These are phyloP conservation scores for Venturia carpophila DNA, from an alignment of 2,329 filamentous ascomycete species.

Conservation along the genomic window DNA sequence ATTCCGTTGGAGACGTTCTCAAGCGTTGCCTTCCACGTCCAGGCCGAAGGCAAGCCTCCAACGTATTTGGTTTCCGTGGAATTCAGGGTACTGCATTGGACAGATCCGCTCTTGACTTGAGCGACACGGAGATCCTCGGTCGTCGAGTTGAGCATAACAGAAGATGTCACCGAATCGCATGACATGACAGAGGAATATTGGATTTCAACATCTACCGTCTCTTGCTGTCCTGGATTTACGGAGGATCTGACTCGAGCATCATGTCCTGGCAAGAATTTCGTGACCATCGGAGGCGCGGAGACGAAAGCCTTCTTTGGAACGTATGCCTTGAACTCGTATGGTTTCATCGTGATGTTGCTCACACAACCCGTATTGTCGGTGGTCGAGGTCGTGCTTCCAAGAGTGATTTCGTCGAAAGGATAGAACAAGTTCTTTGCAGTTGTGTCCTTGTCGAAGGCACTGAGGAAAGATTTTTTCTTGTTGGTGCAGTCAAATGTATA, in stretches of 20 bases:
- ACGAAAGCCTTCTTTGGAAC: slow-evolving; percentile 47
- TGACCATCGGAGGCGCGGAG: slow-evolving; percentile 50
- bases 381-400: slow-evolving; percentile 38
- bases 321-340: slow-evolving; percentile 54
- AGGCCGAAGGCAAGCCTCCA: slow-evolving; percentile 48
- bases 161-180: slow-evolving; percentile 46
- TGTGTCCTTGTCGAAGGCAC: slow-evolving; percentile 47
- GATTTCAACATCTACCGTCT: slow-evolving; percentile 45
- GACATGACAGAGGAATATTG: slow-evolving; percentile 55
- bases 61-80: slow-evolving; percentile 38
- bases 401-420: slow-evolving; percentile 49
- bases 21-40: slow-evolving; percentile 47
- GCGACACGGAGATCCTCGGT: slow-evolving; percentile 41
- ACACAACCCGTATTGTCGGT: slow-evolving; percentile 51
- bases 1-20: slow-evolving; percentile 53
- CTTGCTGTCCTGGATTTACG: slow-evolving; percentile 27
- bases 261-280: slow-evolving; percentile 53
- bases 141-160: slow-evolving; percentile 46
- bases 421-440: slow-evolving; percentile 57
- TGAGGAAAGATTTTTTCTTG: slow-evolving; percentile 39
- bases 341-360: slow-evolving; percentile 42
- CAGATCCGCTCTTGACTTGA: slow-evolving; percentile 31
- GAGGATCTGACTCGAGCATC: slow-evolving; percentile 48
- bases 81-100: slow-evolving; percentile 16
- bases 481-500: slow-evolving; percentile 52